Base-by-base conservation (phyloP, 2,329 filamentous ascomycete species). In the Scedosporium boydii region DNA sequence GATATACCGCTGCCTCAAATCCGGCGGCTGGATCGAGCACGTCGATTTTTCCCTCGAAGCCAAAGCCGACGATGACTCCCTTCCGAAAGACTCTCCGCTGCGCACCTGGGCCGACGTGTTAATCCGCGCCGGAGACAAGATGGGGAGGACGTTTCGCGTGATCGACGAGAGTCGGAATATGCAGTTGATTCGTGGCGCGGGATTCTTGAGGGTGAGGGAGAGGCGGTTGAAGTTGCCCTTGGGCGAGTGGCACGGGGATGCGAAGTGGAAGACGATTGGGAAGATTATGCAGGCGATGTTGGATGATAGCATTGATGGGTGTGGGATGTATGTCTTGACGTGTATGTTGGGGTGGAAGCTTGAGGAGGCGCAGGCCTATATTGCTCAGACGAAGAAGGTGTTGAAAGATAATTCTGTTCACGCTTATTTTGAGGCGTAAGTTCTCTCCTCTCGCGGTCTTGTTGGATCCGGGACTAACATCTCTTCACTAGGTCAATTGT, bases 1-100 rank as follows among this genome's bases (percentile, higher is more conserved):
- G 63, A 72, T 80, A 1, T 83, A 74, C 68, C 75, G 77, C 61
- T 78, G 83, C 59, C 75, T 85, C 14, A 80, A 80, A 59, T 83
- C 85, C 0, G 85, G 85, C 9, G 85, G 81, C 6, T 76, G 71
- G 66, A 58, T 76, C n/a, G 71, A 76, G 63, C 65, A 70, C 4
- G 64, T 68, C 60, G 62, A 64, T 0, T 63, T 69, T 16, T 74
- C 70, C 69, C 68, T 64, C 23, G 62, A 67, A 7, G 62, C 71
- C 26, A 67, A 46, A 12, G 18, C 34, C 18, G 58, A 77, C 77
- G 12, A 18, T 26, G 51, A 23, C n/a, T 26, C 51, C 27, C n/a
- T 55, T 16, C 51, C 51, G 3, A 23, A 55, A 14, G 12, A 26
- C 12, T 55, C 51, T 7, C 51, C 51, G 18, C 6, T 21, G 18